These are phyloP conservation scores for Fusarium longipes DNA, from an alignment of 2,329 filamentous ascomycete genomes.

Conservation along the genomic window DNA sequence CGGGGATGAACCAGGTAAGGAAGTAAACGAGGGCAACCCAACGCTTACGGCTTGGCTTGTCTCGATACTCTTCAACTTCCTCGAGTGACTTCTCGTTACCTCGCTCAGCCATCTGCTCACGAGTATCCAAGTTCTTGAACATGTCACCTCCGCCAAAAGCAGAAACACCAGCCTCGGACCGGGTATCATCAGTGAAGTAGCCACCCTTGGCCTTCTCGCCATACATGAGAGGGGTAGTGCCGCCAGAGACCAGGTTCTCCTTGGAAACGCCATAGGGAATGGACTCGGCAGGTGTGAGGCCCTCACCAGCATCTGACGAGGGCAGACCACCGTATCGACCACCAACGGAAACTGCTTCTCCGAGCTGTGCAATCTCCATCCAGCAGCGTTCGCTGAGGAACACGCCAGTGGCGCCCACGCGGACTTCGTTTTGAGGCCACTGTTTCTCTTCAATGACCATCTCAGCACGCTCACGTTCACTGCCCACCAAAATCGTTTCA, in stretches of 20 bases:
- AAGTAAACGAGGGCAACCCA: constrained; percentile 88
- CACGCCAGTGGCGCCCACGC: constrained; percentile 89
- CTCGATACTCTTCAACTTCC: constrained; percentile 86
- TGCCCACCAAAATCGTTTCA: constrained; percentile 87
- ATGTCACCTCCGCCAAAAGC: constrained; percentile 93
- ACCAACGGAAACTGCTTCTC: constrained; percentile 68
- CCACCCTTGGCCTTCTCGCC: constrained; percentile 81
- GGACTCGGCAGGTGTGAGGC: constrained; percentile 67
- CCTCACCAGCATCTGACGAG: constrained; percentile 71
- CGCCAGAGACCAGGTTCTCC: constrained; percentile 66
- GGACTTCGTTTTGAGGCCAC: constrained; percentile 92
- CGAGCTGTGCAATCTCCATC: constrained; percentile 85
- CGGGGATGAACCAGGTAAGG: constrained; percentile 88
- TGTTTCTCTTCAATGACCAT: constrained; percentile 90
- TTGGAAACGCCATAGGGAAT: constrained; percentile 72
- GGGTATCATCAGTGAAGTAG: constrained; percentile 90
- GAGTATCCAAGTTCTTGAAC: constrained; percentile 96
- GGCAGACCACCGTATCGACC: constrained; percentile 50
- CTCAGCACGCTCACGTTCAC: constrained; percentile 91
- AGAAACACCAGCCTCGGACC: constrained; percentile 92
- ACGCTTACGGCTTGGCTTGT: constrained; percentile 84
- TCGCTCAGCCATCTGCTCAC: constrained; percentile 94
- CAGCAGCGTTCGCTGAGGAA: constrained; percentile 97
- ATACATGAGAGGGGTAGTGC: constrained; percentile 69
- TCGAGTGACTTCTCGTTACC: constrained; percentile 90